Conservation (phyloP, 1,284 basidiomycete species). For the Mycosarcoma mackinlayi region DNA sequence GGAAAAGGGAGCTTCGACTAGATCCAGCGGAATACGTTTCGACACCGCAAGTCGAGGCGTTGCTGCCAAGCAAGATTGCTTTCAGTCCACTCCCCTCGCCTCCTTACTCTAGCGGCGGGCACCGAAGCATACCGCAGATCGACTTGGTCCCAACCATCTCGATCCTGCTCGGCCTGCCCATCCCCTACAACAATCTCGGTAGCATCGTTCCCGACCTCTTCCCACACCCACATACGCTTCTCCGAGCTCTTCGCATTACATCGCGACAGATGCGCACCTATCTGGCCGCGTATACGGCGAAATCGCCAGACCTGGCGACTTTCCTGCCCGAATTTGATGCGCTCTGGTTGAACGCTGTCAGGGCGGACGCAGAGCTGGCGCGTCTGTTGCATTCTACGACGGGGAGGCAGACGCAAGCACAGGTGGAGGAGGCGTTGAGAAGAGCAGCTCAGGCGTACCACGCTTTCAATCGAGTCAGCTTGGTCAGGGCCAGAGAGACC, state of each 20-base stretch:
- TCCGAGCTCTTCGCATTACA: constrained; percentile 79
- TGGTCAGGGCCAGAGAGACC: constrained; percentile 80
- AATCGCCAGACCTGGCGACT: constrained; percentile 75
- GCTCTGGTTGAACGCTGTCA: constrained; percentile 46
- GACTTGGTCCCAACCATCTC: constrained; percentile 91
- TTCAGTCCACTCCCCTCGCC: constrained; percentile 60
- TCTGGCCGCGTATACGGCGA: constrained; percentile 77
- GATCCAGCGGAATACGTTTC: constrained; percentile 31
- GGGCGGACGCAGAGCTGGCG: constrained; percentile 51
- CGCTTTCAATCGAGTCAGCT: constrained; percentile 76
- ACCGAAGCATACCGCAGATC: constrained; percentile 86
- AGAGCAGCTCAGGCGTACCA: constrained; percentile 51
- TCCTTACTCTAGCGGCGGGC: constrained; percentile 64
- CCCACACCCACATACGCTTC: constrained; percentile 69
- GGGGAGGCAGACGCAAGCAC: background rate
- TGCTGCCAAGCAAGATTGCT: constrained; percentile 23
- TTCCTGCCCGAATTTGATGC: constrained; percentile 61
- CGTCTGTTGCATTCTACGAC: background rate
- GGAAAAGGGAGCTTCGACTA: background rate
- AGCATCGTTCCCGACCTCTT: constrained; percentile 91
- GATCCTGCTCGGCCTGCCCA: constrained; percentile 89
- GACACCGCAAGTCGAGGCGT: constrained; percentile 2
- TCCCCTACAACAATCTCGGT: constrained; percentile 96
- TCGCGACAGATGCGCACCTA: constrained; percentile 82
- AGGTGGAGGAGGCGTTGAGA: constrained; percentile 20